Conservation (phyloP, 2,329 filamentous ascomycete species). For the Mycogone perniciosa region DNA sequence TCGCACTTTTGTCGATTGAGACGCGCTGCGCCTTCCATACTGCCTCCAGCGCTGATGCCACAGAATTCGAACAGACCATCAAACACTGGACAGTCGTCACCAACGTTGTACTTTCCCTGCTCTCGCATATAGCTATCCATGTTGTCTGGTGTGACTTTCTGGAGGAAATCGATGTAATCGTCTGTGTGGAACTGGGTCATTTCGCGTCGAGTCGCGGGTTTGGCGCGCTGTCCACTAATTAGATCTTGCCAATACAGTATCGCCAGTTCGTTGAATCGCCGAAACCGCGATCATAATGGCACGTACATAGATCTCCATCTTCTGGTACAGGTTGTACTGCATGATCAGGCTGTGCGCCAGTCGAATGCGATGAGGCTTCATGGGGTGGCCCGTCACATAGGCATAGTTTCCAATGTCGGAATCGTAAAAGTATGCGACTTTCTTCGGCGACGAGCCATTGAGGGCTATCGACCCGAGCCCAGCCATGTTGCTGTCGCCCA, state of each 20-base stretch:
- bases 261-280: neutral
- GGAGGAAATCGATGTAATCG: constrained; percentile 93
- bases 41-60: constrained; percentile 87
- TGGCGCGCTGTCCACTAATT: constrained; percentile 55
- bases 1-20: constrained; percentile 88
- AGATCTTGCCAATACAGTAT: neutral
- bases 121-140: constrained; percentile 92
- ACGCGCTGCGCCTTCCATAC: constrained; percentile 86
- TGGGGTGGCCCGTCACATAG: constrained; percentile 92
- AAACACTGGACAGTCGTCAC: constrained; percentile 95
- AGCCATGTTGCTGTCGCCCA: constrained; percentile 32
- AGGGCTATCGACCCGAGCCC: constrained; percentile 42
- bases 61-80: constrained; percentile 97
- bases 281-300: constrained; percentile 15
- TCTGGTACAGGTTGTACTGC: constrained; percentile 91
- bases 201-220: constrained; percentile 81
- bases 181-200: constrained; percentile 91
- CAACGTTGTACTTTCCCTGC: constrained; percentile 88
- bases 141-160: constrained; percentile 94
- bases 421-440: constrained; percentile 97
- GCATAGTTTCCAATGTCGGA: constrained; percentile 98
- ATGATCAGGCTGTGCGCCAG: constrained; percentile 93
- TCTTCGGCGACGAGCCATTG: constrained; percentile 53
- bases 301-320: constrained; percentile 91
- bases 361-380: constrained; percentile 96